Conservation (phyloP, 2,329 filamentous ascomycete species). For the Cladophialophora exuberans region DNA sequence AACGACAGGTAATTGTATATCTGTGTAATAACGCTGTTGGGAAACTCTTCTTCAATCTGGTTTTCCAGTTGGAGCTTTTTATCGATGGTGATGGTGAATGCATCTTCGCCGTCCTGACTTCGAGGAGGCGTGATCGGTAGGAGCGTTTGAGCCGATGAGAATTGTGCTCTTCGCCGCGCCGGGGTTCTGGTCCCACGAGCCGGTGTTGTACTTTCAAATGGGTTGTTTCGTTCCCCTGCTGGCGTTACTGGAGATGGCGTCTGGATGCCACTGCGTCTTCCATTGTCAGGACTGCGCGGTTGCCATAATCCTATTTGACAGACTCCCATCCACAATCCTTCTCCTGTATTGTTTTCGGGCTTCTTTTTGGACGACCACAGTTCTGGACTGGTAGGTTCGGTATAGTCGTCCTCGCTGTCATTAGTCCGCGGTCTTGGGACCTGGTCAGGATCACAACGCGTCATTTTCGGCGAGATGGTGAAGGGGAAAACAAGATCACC, state of each 20-base stretch:
- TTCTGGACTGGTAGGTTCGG: slow-evolving; percentile 50
- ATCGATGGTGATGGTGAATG: slow-evolving; percentile 33
- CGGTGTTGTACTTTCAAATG: slow-evolving; percentile 27
- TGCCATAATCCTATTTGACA: slow-evolving; percentile 33
- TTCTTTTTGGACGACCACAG: slow-evolving; percentile 34
- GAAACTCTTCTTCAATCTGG: slow-evolving; percentile 68
- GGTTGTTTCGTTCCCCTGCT: slow-evolving; percentile 38
- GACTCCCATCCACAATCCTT: slow-evolving; percentile 38
- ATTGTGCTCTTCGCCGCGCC: slow-evolving; percentile 30
- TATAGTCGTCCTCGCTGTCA: slow-evolving; percentile 54
- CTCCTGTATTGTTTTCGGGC: slow-evolving; percentile 24
- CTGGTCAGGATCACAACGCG: slow-evolving; percentile 80
- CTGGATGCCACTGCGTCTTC: slow-evolving; percentile 39
- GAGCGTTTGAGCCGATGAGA: slow-evolving; percentile 15
- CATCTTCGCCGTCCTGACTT: slow-evolving; percentile 52
- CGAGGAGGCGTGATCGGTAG: slow-evolving; percentile 48
- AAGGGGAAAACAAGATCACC: slow-evolving; percentile 76
- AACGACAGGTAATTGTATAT: slow-evolving; percentile 96
- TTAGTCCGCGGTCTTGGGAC: slow-evolving; percentile 56
- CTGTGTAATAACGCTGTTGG: slow-evolving; percentile 85
- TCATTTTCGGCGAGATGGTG: slow-evolving; percentile 81
- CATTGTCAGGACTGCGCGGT: slow-evolving; percentile 31
- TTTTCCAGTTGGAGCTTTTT: slow-evolving; percentile 43
- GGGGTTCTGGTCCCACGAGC: slow-evolving; percentile 33
- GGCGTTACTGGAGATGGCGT: slow-evolving; percentile 47